Conservation (phyloP, 495 filamentous ascomycete genomes). For the Penicillium dipodomyicola region DNA sequence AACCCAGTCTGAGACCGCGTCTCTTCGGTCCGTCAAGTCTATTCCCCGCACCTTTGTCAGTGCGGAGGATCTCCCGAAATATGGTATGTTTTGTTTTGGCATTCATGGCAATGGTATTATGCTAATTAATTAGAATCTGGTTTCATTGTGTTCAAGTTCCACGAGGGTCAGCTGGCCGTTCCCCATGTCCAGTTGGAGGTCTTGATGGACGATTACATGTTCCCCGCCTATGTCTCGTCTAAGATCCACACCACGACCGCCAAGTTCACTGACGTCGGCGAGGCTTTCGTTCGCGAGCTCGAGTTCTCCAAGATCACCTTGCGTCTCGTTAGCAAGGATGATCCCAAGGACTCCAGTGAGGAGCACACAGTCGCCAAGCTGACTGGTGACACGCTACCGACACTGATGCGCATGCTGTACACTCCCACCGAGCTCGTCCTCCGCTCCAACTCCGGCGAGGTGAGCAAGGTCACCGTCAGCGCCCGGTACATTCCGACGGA, state of each 20-base stretch:
- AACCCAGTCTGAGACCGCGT: constrained; percentile 39
- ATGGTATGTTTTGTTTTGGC: constrained; percentile 51
- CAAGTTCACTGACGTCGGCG: constrained; percentile 83
- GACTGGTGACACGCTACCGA: constrained; percentile 79
- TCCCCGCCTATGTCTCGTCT: constrained; percentile 80
- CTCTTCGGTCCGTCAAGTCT: constrained; percentile 46
- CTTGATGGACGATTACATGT: constrained; percentile 90
- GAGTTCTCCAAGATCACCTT: constrained; percentile 93
- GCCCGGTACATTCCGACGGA: constrained; percentile 89
- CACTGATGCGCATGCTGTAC: constrained; percentile 84
- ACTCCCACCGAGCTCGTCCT: constrained; percentile 80
- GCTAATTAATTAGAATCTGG: too few relatives aligned
- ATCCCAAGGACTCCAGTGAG: constrained; percentile 69
- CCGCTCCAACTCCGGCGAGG: constrained; percentile 68
- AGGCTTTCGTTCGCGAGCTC: constrained; percentile 93
- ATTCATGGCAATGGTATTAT: not conserved
- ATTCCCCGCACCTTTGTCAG: constrained; percentile 74
- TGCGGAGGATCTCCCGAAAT: constrained; percentile 72
- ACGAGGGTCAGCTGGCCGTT: constrained; percentile 78
- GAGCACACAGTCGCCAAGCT: constrained; percentile 77
- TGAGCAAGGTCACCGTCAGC: constrained; percentile 82
- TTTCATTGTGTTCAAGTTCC: constrained; percentile 89
- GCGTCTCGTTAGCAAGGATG: constrained; percentile 70
- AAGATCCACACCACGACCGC: constrained; percentile 63
- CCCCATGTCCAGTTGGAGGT: constrained; percentile 80